phyloP scores from a whole-genome alignment of 148 eudicot genomes.

The Rhododendron ovatum region DNA sequence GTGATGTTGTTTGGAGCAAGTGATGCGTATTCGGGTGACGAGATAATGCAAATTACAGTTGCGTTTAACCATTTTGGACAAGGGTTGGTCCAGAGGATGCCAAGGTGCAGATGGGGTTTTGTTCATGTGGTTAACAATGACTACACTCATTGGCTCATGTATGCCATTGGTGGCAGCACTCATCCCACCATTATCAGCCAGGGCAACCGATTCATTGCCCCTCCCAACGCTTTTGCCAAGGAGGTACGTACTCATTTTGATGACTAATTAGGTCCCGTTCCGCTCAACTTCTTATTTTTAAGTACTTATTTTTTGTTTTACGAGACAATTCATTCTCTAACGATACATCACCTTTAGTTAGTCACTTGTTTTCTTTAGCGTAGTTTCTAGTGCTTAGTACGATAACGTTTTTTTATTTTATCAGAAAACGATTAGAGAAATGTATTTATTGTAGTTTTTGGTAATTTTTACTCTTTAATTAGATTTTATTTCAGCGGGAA shows the following conservation, averaged over 20 bases:
- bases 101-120: slow-evolving; percentile 39
- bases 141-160: slow-evolving; percentile 43
- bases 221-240: slow-evolving; percentile 18
- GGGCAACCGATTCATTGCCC: slow-evolving; percentile 45
- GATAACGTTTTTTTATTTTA: too few relatives aligned
- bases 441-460: too few relatives aligned
- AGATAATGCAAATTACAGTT: slow-evolving; percentile 40
- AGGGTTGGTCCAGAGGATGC: slow-evolving; percentile 44
- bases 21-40: slow-evolving; percentile 18
- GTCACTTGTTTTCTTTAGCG: too few relatives aligned
- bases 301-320: too few relatives aligned
- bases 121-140: slow-evolving; percentile 53
- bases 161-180: slow-evolving; percentile 51
- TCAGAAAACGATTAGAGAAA: too few relatives aligned
- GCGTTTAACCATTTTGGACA: slow-evolving; percentile 47
- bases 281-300: too few relatives aligned
- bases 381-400: too few relatives aligned
- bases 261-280: background rate
- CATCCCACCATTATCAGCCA: slow-evolving; percentile 54
- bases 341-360: too few relatives aligned
- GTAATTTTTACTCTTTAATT: too few relatives aligned
- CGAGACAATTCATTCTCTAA: too few relatives aligned
- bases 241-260: slow-evolving; percentile 20
- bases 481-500: too few relatives aligned
- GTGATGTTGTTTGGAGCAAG: slow-evolving; percentile 45